phyloP scores from a whole-genome alignment of 768 basidiomycete species.

The Sarcodon aspratus region DNA sequence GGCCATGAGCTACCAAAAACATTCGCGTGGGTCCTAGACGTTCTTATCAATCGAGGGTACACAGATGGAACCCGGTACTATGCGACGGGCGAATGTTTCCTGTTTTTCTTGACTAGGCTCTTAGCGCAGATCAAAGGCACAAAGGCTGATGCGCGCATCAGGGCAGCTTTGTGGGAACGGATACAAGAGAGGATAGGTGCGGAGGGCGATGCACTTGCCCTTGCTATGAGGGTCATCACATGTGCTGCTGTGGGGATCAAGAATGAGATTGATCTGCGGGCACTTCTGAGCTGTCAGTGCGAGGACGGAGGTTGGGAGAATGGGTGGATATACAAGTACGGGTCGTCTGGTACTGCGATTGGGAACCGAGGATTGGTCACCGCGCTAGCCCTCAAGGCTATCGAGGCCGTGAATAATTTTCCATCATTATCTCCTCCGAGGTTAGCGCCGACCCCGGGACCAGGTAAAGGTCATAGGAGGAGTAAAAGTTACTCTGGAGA shows the following conservation, averaged over 20 bases:
- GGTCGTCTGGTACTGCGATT: conserved; percentile 33
- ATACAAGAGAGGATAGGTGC: conserved; percentile 38
- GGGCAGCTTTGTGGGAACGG: conserved; percentile 30
- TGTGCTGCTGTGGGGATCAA: conserved; percentile 28
- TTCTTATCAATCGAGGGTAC: conserved; percentile 41
- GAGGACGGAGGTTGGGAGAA: conserved; percentile 46
- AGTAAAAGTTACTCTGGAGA: too few relatives aligned
- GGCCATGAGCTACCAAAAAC: conserved; percentile 32
- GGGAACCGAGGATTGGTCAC: conserved; percentile 46
- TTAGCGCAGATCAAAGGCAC: conserved; percentile 22
- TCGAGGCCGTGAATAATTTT: conserved; percentile 18
- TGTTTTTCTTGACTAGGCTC: conserved; percentile 38
- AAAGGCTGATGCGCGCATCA: conserved; percentile 22
- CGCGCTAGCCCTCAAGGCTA: conserved; percentile 40
- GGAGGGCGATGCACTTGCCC: conserved; percentile 39
- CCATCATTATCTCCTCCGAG: too few relatives aligned
- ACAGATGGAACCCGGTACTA: conserved; percentile 46
- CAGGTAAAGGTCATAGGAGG: too few relatives aligned
- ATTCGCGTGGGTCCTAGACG: conserved; percentile 35
- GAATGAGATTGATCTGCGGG: conserved; percentile 31
- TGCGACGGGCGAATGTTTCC: conserved; percentile 37
- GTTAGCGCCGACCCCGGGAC: background rate
- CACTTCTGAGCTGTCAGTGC: conserved; percentile 34
- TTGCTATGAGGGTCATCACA: conserved; percentile 43
- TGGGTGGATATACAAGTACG: conserved; percentile 48